These are phyloP conservation scores for Dryadomyces quercivorus DNA, from an alignment of 2,329 filamentous ascomycete species.

Conservation along the genomic window DNA sequence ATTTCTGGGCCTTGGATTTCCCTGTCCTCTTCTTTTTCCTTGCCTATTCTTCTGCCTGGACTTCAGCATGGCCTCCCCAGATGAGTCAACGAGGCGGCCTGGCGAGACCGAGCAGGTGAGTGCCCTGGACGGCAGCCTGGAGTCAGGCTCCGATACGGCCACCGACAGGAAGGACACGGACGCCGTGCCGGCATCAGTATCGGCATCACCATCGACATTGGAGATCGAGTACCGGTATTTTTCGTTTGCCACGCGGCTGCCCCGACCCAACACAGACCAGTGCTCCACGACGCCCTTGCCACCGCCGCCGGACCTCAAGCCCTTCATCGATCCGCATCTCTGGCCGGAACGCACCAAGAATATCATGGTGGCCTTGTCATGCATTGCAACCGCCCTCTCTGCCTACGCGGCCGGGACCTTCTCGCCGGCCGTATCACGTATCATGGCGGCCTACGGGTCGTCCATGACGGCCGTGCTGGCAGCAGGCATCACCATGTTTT, in stretches of 20 bases:
- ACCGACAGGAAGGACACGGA: background rate
- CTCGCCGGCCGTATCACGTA: conserved; percentile 53
- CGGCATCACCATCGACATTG: no score
- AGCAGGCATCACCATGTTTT: conserved; percentile 71
- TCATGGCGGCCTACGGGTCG: conserved; percentile 53
- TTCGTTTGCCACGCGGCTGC: conserved; percentile 26
- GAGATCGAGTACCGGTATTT: conserved; percentile 28
- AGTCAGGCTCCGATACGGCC: background rate
- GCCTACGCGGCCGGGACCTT: conserved; percentile 76
- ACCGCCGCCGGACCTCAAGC: conserved; percentile 48
- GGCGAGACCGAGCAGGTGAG: background rate
- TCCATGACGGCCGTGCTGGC: conserved; percentile 48
- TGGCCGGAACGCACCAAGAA: conserved; percentile 63
- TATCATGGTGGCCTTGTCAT: conserved; percentile 61
- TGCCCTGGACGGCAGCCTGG: background rate
- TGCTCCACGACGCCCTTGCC: conserved; percentile 20
- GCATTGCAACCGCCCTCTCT: conserved; percentile 61
- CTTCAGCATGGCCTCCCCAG: no score
- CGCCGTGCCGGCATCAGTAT: background rate
- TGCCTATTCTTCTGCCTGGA: no score
- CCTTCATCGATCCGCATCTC: conserved; percentile 57
- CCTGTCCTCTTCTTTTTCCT: no score
- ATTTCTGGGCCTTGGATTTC: no score
- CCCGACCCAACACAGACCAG: conserved; percentile 15
- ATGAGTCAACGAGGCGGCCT: background rate